phyloP scores from a whole-genome alignment of 495 filamentous ascomycete species.

The Cenococcum geophilum region DNA sequence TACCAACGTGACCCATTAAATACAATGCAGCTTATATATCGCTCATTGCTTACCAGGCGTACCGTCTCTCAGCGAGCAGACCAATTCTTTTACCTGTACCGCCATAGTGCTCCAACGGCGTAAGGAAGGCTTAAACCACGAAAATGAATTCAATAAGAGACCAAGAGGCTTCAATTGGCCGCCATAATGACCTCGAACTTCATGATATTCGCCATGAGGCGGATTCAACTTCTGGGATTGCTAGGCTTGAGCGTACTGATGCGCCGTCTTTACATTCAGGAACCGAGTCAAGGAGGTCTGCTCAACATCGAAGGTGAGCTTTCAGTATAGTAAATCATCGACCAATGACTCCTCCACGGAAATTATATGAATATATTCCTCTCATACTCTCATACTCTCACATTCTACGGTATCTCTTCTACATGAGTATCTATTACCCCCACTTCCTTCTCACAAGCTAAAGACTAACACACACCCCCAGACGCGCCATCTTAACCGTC shows the following conservation, averaged over 20 bases:
- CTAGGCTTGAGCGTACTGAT: background rate
- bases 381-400: too few species aligned
- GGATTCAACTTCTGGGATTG: background rate
- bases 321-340: background rate
- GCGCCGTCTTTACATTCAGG: background rate
- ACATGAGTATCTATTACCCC: background rate
- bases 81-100: too few species aligned
- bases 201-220: background rate
- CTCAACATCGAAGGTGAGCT: slow-evolving; percentile 2
- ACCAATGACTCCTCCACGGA: too few species aligned
- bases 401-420: background rate
- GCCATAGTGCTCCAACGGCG: too few species aligned
- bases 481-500: slow-evolving; percentile 24
- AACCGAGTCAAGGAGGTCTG: background rate
- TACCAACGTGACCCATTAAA: background rate
- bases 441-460: background rate
- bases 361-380: too few species aligned
- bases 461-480: background rate
- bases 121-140: background rate
- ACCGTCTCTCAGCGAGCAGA: background rate
- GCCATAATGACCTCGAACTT: background rate
- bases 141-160: background rate
- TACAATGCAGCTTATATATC: background rate
- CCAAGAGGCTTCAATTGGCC: background rate
- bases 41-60: background rate